These are phyloP conservation scores for Pseudohalonectria lignicola DNA, from an alignment of 2,329 filamentous ascomycete genomes.

Conservation along the genomic window DNA sequence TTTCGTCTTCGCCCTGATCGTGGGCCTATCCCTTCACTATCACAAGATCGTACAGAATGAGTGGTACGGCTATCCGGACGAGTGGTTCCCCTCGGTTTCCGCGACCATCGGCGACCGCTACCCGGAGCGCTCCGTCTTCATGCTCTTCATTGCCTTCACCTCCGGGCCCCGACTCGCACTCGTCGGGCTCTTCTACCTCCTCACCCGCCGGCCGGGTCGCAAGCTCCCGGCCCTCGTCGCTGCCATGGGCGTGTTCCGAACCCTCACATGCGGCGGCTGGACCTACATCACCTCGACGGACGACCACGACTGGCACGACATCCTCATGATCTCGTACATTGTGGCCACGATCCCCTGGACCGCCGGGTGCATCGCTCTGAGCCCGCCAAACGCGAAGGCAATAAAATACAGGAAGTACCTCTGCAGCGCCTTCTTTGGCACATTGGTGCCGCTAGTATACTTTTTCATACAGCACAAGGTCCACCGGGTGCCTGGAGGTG, in stretches of 20 bases:
- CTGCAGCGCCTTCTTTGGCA: slow-evolving; percentile 77
- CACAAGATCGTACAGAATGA: slow-evolving; percentile 97
- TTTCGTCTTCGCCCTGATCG: slow-evolving; percentile 75
- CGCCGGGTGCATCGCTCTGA: slow-evolving; percentile 75
- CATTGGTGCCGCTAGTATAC: slow-evolving; percentile 81
- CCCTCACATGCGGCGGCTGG: slow-evolving; percentile 92
- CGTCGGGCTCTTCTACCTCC: slow-evolving; percentile 82
- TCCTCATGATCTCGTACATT: slow-evolving; percentile 98
- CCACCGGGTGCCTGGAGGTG: slow-evolving; percentile 86
- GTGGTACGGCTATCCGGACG: slow-evolving; percentile 84
- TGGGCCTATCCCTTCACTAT: slow-evolving; percentile 78
- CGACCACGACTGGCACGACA: slow-evolving; percentile 97
- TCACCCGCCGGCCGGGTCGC: slow-evolving; percentile 67
- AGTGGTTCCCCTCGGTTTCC: slow-evolving; percentile 96
- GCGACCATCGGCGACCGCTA: slow-evolving; percentile 96
- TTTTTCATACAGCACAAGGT: slow-evolving; percentile 99
- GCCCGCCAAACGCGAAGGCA: slow-evolving; percentile 71
- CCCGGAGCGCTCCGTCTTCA: slow-evolving; percentile 92
- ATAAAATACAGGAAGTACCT: slow-evolving; percentile 84
- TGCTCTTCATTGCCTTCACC: slow-evolving; percentile 93
- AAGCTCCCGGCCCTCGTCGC: slow-evolving; percentile 73
- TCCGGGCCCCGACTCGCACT: slow-evolving; percentile 88
- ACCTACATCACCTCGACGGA: slow-evolving; percentile 98
- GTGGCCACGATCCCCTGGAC: slow-evolving; percentile 95
- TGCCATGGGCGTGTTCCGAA: slow-evolving; percentile 72